Evolutionary conservation across 257 asterid genomes (phyloP).

Genomic region (Eustoma russellianum): DNA sequence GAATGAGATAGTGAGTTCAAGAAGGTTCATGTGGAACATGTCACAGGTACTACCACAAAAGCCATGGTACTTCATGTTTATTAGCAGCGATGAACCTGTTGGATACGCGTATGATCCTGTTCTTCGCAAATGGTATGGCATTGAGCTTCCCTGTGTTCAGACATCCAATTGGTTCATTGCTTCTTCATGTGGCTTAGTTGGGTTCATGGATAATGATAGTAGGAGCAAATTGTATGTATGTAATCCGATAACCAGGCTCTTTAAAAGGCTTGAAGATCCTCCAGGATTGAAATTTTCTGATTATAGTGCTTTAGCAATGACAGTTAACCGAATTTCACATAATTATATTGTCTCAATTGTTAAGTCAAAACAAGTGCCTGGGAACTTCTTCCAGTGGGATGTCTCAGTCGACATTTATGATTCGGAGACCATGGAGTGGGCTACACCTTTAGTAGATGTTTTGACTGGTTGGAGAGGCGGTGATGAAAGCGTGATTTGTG

Average conservation of each 20-base stretch:
- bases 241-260: slow-evolving; percentile 60
- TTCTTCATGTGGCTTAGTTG: slow-evolving; percentile 72
- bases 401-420: slow-evolving; percentile 65
- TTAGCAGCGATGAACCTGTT: slow-evolving; percentile 72
- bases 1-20: slow-evolving; percentile 65
- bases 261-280: slow-evolving; percentile 46
- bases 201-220: slow-evolving; percentile 84
- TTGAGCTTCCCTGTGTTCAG: slow-evolving; percentile 74
- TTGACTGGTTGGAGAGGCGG: slow-evolving; percentile 89
- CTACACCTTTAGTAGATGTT: slow-evolving; percentile 42
- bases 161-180: slow-evolving; percentile 70
- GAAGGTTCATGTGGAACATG: slow-evolving; percentile 58
- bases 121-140: slow-evolving; percentile 63
- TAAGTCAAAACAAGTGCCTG: slow-evolving; percentile 81
- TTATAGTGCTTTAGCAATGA: slow-evolving; percentile 69
- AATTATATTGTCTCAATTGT: slow-evolving; percentile 46
- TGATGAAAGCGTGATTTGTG: slow-evolving; percentile 83
- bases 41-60: slow-evolving; percentile 41
- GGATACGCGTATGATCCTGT: slow-evolving; percentile 82
- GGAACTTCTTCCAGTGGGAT: slow-evolving; percentile 73
- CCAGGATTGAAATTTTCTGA: slow-evolving; percentile 61
- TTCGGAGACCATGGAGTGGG: slow-evolving; percentile 54
- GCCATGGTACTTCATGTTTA: slow-evolving; percentile 99
- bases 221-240: slow-evolving; percentile 60
- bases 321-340: slow-evolving; percentile 30